Percentiles rank a stretch among this genome's conserved stretches.
Conservation (phyloP, 208 protist genomes). For the Trypanosoma avium region DNA sequence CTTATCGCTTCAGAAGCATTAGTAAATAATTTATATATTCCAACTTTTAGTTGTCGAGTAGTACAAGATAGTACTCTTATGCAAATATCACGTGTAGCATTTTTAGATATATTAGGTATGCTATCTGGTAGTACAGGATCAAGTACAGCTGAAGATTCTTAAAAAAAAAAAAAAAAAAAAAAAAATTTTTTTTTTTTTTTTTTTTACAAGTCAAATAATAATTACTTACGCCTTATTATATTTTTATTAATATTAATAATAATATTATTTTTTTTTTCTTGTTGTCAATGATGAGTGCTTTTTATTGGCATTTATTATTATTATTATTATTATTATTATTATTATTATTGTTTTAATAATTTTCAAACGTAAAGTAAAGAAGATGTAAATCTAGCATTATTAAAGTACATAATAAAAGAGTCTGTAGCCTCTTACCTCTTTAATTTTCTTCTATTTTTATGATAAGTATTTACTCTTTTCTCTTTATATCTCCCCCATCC, state of each 20-base stretch:
- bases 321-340: conserved; percentile 1
- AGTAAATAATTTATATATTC: conserved; percentile 57
- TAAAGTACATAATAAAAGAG: too few species aligned
- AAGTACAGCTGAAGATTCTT: neutral
- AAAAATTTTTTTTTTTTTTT: conserved; percentile 8
- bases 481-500: neutral
- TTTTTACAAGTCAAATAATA: neutral
- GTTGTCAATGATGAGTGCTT: neutral
- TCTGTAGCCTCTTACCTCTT: too few species aligned
- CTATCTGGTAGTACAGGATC: neutral
- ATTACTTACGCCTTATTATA: too few species aligned
- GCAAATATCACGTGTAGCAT: conserved; percentile 79
- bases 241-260: too few species aligned
- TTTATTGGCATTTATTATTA: neutral
- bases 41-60: conserved; percentile 87
- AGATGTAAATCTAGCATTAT: too few species aligned
- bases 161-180: neutral
- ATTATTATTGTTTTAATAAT: too few species aligned
- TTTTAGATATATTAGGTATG: conserved; percentile 51
- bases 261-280: too few species aligned
- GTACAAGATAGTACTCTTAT: conserved; percentile 82
- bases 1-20: conserved; percentile 71
- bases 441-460: too few species aligned
- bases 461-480: too few species aligned
- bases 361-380: too few species aligned